These are phyloP conservation scores for Pogostemon cablin DNA, from an alignment of 257 asterid species.

Conservation along the genomic window DNA sequence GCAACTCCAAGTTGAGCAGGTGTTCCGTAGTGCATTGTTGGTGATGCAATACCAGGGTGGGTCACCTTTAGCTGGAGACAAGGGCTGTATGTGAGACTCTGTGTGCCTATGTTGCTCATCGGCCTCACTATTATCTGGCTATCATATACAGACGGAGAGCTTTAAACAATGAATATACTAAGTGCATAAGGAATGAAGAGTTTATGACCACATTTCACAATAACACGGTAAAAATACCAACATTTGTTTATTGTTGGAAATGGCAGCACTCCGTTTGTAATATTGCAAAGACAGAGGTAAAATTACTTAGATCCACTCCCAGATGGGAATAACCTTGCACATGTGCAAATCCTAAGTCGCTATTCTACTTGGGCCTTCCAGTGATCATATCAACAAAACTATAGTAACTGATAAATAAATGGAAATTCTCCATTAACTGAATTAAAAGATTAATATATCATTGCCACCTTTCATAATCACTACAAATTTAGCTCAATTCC, in stretches of 20 bases:
- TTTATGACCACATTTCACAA: not conserved
- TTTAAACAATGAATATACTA: conserved; percentile 13
- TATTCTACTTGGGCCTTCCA: conserved; percentile 21
- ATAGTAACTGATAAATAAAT: conserved; percentile 2
- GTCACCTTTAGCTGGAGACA: conserved; percentile 63
- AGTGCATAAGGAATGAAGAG: not conserved
- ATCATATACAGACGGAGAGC: conserved; percentile 18
- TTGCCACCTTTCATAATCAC: conserved; percentile 4
- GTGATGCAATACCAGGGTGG: conserved; percentile 57
- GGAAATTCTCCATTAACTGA: not conserved
- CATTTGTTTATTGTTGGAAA: not conserved
- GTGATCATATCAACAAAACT: not conserved
- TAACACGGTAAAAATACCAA: not conserved
- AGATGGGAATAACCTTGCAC: conserved; percentile 13
- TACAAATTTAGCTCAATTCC: conserved; percentile 5
- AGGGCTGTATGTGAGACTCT: conserved; percentile 52
- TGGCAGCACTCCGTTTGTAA: conserved; percentile 5
- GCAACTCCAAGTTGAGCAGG: conserved; percentile 74
- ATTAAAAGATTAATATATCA: not conserved
- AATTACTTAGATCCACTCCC: conserved; percentile 14
- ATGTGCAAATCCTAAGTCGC: not conserved
- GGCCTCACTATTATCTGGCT: conserved; percentile 68
- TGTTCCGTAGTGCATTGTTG: conserved; percentile 57
- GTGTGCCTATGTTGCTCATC: conserved; percentile 63
- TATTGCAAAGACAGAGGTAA: not conserved